Evolutionary conservation across 2,329 filamentous ascomycete species (phyloP), one percentile per base, ranked within the genome.

Genomic region (Ilyonectria destructans): DNA sequence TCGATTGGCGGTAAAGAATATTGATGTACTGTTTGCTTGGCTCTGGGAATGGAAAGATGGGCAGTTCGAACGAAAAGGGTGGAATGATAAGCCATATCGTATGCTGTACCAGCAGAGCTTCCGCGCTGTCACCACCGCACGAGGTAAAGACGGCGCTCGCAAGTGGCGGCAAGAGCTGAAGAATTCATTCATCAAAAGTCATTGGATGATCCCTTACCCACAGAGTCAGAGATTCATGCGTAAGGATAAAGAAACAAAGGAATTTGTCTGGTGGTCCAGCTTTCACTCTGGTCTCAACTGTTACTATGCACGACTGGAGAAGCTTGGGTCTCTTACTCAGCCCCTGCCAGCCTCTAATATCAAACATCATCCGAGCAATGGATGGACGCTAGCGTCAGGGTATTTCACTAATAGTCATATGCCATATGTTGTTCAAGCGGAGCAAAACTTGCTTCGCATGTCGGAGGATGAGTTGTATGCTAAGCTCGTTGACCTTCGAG

Each of bases 131-230:
- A 57, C 23, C 17, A 57, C 55, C 6, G 37, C 21, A 29, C 55
- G 21, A 45, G 37, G 55, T 31, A 57, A 57, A 40, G 37, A 35
- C 29, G 2, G 35, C 6, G 37, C 35, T 5, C 37, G 37, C 19
- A 57, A 57, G 55, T 57, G 37, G 21, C 37, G 4, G 55, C 37
- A 57, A 12, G 55, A 57, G 55, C 35, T 57, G 2, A 57, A 57
- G 26, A 45, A 40, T 21, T 45, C 21, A 43, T 57, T 57, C 7
- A 5, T 57, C 8, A 26, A 13, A 48, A 48, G 43, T 17, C 29
- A 58, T 58, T 58, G 12, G 43, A 58, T 58, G 12, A 23, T 23
- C 3, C 43, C 26, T 9, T 58, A 58, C 19, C 56, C 43, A 58
- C 43, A 48, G 3, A 23, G 6, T 2, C 43, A 23, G 26, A 40